A percentile compares a stretch with the other conserved stretches of the same genome.
phyloP scores from a whole-genome alignment of 208 protist species.

The Leishmania martiniquensis region DNA sequence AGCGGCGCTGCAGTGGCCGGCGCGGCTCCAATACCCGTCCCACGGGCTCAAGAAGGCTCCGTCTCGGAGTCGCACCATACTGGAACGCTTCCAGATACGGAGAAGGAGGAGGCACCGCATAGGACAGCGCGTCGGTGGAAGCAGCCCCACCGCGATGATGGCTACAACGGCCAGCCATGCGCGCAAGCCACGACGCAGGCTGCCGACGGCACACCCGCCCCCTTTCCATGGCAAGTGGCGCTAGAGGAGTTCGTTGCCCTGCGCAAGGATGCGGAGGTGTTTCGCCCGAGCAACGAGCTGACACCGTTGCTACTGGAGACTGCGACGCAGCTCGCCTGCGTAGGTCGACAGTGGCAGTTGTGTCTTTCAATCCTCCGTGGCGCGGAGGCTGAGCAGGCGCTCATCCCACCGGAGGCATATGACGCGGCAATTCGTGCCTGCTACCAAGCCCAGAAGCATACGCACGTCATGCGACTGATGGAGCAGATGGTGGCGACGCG shows the following conservation, averaged over 20 bases:
- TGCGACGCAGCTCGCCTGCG: slow-evolving; percentile 47
- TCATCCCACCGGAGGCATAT: slow-evolving; percentile 69
- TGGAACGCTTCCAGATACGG: not conserved
- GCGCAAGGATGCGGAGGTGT: slow-evolving; percentile 27
- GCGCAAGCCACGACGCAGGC: not conserved
- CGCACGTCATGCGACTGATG: slow-evolving; percentile 55
- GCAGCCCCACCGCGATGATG: not conserved
- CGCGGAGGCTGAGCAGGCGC: slow-evolving; percentile 43
- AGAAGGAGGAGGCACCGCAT: not conserved
- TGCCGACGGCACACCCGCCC: not conserved
- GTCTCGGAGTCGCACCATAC: not conserved
- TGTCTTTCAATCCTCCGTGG: slow-evolving; percentile 47
- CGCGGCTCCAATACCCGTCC: not conserved
- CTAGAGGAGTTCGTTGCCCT: slow-evolving; percentile 49
- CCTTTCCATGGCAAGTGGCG: slow-evolving; percentile 43
- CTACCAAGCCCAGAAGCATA: slow-evolving; percentile 41
- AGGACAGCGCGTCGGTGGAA: not conserved
- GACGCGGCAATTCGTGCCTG: slow-evolving; percentile 67
- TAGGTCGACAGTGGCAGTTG: slow-evolving; percentile 54
- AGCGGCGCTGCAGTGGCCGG: not conserved
- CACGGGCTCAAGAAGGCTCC: not conserved
- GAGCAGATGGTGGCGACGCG: slow-evolving; percentile 50
- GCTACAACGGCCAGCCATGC: not conserved
- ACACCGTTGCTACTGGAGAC: slow-evolving; percentile 65
- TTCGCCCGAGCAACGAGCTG: slow-evolving; percentile 43